phyloP scores from a whole-genome alignment of 345 rosid genomes.

The Citrus sp. region DNA sequence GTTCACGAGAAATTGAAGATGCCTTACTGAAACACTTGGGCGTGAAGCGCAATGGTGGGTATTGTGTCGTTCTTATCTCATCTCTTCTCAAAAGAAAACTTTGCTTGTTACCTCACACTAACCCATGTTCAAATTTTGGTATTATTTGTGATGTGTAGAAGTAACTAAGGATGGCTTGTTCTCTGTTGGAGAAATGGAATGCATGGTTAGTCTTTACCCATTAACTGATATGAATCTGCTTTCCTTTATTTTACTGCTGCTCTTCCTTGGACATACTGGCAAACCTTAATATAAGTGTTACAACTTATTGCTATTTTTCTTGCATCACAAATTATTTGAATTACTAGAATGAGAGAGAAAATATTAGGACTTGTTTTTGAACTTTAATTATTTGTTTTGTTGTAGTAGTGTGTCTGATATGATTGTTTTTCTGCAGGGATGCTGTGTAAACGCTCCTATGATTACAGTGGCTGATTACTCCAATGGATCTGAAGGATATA shows the following conservation, averaged over 20 bases:
- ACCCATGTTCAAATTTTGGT: not conserved
- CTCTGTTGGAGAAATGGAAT: conserved; percentile 99
- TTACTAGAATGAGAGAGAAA: not conserved
- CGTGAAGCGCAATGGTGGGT: conserved; percentile 87
- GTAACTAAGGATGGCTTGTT: conserved; percentile 98
- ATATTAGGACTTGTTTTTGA: not conserved
- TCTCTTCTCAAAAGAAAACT: not conserved
- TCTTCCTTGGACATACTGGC: not conserved
- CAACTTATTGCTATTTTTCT: not conserved
- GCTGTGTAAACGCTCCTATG: conserved; percentile 99
- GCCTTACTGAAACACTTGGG: conserved; percentile 89
- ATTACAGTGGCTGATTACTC: conserved; percentile 95
- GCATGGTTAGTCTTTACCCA: conserved; percentile 64
- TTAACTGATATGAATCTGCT: not conserved
- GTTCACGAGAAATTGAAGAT: conserved; percentile 87
- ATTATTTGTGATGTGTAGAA: conserved; percentile 43
- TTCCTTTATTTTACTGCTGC: not conserved
- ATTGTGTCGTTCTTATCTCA: not conserved
- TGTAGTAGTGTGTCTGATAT: not conserved
- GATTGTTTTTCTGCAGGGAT: conserved; percentile 60
- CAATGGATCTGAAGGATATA: conserved; percentile 91
- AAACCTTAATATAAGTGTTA: not conserved
- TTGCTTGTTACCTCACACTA: not conserved
- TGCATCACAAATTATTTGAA: no score
- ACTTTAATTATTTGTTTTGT: no score